A percentile compares a stretch with the other conserved stretches of the same genome.
Evolutionary conservation across 2,329 filamentous ascomycete species (phyloP).

Genomic region (Fusarium sp.): DNA sequence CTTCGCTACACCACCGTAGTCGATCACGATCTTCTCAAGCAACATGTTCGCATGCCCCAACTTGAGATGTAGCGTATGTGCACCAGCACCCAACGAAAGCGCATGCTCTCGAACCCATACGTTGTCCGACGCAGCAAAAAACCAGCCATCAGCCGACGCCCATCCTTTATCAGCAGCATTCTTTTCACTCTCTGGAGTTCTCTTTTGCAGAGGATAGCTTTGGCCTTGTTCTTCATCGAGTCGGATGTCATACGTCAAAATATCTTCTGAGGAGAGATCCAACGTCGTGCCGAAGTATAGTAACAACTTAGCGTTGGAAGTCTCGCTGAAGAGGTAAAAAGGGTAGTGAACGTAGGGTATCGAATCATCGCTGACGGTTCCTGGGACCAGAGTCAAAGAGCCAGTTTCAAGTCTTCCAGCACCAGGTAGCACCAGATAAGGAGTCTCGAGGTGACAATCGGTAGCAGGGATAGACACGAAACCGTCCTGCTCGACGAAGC

Average conservation of each 20-base stretch:
- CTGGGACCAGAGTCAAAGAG: conserved; percentile 9
- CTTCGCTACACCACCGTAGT: conserved; percentile 8
- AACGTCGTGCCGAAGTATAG: conserved; percentile 32
- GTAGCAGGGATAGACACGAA: conserved; percentile 50
- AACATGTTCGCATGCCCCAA: conserved; percentile 26
- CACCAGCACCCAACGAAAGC: background rate
- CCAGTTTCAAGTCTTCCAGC: conserved; percentile 23
- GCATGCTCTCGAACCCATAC: conserved; percentile 27
- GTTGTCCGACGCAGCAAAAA: conserved; percentile 31
- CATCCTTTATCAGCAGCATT: conserved; percentile 28
- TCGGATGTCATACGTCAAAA: conserved; percentile 11
- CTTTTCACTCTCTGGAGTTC: conserved; percentile 19
- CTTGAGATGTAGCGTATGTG: conserved; percentile 6
- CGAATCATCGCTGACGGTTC: rapidly evolving
- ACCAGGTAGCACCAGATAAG: conserved; percentile 26
- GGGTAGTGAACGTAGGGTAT: conserved; percentile 1
- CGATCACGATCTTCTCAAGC: conserved; percentile 35
- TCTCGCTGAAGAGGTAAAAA: conserved; percentile 22
- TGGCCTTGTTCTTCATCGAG: background rate
- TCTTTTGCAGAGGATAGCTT: conserved; percentile 4
- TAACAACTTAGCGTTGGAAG: background rate
- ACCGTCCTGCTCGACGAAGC: conserved; percentile 70
- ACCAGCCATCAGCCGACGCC: conserved; percentile 33
- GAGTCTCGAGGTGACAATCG: background rate
- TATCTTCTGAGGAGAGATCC: conserved; percentile 18